phyloP scores from a whole-genome alignment of 192 early-diverging fungal genomes.

The Umbelopsis isabellina region DNA sequence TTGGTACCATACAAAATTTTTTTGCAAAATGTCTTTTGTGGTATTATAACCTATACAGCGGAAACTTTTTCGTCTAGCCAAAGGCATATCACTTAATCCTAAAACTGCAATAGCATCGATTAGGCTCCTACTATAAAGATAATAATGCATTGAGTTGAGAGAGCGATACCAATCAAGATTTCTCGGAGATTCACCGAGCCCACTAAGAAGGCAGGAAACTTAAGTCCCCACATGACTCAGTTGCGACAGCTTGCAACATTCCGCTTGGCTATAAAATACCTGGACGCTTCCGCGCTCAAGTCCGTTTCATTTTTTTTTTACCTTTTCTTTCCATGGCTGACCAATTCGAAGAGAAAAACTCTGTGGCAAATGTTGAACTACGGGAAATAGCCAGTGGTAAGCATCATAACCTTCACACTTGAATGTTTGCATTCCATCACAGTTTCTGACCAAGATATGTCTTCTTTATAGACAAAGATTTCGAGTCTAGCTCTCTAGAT shows the following conservation, averaged over 20 bases:
- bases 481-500: background rate
- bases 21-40: background rate
- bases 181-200: conserved; percentile 8
- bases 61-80: too few relatives aligned
- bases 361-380: background rate
- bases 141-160: conserved; percentile 3
- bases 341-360: conserved; percentile 1
- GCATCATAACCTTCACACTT: background rate
- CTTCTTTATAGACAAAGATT: background rate
- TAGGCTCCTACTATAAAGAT: conserved; percentile 22
- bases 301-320: background rate
- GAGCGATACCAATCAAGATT: conserved; percentile 2
- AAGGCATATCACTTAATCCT: conserved; percentile 32
- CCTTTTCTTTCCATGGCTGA: background rate
- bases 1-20: background rate
- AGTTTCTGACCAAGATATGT: background rate
- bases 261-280: conserved; percentile 8
- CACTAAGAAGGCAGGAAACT: conserved; percentile 9
- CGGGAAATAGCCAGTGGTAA: background rate
- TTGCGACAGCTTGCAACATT: conserved; percentile 14
- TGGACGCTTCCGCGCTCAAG: background rate
- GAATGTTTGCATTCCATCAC: too few relatives aligned
- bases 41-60: too few relatives aligned
- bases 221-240: conserved; percentile 26
- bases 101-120: conserved; percentile 47